Evolutionary conservation across 2,329 filamentous ascomycete species (phyloP).

Genomic region (Venturiaceae sp.): DNA sequence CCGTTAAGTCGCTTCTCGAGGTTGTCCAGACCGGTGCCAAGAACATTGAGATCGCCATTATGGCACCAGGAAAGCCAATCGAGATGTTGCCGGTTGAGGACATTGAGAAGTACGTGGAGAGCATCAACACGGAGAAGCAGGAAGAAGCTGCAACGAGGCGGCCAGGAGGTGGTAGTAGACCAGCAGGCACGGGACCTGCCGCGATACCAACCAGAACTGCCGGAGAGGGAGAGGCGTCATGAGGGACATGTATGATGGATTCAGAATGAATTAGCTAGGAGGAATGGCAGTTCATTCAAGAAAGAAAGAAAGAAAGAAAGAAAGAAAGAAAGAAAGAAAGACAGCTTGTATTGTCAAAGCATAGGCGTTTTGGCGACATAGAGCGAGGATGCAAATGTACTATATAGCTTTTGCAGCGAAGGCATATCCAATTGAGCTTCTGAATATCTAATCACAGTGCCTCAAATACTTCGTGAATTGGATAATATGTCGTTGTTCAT

Average conservation of each 20-base stretch:
- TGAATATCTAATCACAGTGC: neutral
- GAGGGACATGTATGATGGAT: neutral
- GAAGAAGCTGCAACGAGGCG: constrained; percentile 98
- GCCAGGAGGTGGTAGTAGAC: constrained; percentile 19
- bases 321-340: neutral
- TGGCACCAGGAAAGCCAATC: constrained; percentile 83
- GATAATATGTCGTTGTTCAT: too few relatives aligned
- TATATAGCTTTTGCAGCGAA: neutral
- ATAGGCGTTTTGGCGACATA: neutral
- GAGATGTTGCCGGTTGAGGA: constrained; percentile 94
- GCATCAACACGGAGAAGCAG: constrained; percentile 98
- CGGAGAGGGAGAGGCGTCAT: neutral
- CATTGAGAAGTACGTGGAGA: constrained; percentile 96
- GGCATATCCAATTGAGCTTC: neutral
- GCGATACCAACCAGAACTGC: constrained; percentile 3
- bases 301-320: too few relatives aligned
- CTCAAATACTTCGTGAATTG: too few relatives aligned
- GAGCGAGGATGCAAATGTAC: neutral
- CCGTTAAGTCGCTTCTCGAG: constrained; percentile 95
- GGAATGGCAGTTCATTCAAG: neutral
- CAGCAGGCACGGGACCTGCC: neutral
- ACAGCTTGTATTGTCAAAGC: neutral
- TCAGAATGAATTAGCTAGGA: neutral
- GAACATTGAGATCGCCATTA: constrained; percentile 99
- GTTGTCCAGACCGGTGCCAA: constrained; percentile 98